phyloP scores from a whole-genome alignment of 768 basidiomycete species.

The Tremella yokohamensis region DNA sequence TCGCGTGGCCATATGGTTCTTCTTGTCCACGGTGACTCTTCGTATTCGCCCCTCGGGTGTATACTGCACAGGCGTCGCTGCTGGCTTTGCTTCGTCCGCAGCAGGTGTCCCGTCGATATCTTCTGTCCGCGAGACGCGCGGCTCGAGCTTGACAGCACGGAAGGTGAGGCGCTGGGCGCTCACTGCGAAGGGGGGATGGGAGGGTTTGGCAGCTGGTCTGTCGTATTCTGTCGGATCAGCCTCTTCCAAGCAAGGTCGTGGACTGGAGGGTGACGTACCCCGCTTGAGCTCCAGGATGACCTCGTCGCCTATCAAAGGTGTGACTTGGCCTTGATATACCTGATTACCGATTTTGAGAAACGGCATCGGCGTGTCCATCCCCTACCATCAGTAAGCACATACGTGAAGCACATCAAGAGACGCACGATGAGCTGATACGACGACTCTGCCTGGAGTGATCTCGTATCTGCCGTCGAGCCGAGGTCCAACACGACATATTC shows the following conservation, averaged over 20 bases:
- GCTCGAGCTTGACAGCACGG: slow-evolving; percentile 3
- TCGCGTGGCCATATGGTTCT: neutral
- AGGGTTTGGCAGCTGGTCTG: slow-evolving; percentile 3
- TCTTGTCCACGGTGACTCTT: neutral
- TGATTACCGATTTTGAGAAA: slow-evolving; percentile 55
- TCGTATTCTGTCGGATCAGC: neutral
- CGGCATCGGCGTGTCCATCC: slow-evolving; percentile 62
- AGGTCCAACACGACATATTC: slow-evolving; percentile 70
- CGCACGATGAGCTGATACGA: slow-evolving; percentile 41
- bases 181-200: neutral
- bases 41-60: neutral
- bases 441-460: slow-evolving; percentile 44
- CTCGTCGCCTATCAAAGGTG: slow-evolving; percentile 40
- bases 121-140: neutral
- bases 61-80: too few species aligned
- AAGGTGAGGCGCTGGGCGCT: slow-evolving; percentile 4
- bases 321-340: slow-evolving; percentile 32
- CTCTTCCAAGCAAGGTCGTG: neutral
- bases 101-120: neutral
- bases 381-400: slow-evolving; percentile 14
- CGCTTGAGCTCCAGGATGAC: slow-evolving; percentile 39
- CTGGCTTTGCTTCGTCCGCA: too few species aligned
- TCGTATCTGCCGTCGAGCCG: slow-evolving; percentile 54
- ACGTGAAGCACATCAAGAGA: neutral
- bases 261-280: slow-evolving; percentile 15